Evolutionary conservation across 2,329 filamentous ascomycete genomes (phyloP), one percentile per base, ranked within the genome.

Genomic region (Bertia moriformis): DNA sequence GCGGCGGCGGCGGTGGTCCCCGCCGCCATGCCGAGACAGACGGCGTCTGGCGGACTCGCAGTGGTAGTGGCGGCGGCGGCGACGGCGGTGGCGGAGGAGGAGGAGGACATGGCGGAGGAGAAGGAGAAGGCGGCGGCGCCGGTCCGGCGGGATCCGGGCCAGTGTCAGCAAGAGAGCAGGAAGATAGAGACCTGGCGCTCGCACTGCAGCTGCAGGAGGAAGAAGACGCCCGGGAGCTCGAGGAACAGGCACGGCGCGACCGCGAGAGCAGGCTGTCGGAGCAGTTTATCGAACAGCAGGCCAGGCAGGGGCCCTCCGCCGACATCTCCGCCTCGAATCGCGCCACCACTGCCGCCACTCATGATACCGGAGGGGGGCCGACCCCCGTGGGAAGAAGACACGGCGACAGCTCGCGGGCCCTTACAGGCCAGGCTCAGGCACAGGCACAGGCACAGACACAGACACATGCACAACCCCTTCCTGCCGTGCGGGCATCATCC

Each of bases 191-290:
- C 43, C 61, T 95, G 19, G 91, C 91, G 0, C 68, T 96, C 3
- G 88, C 89, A 0, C 66, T 98, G 4, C 91, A 96, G 52, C 70
- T 95, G 1, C 89, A 96, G 54, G 91, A 96, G 51, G 87, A 94
- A 54, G 89, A 96, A 56, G 86, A 95, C 45, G 78, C 86, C 49
- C 71, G 77, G 13, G 75, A 87, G 45, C 71, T 73, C n/a, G 48
- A 52, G 4, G 69, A 74, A 38, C 69, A 76, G 38, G 73, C 71
- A 7, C 71, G 78, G 1, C 68, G 78, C 4, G 65, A 67, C 10
- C 66, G 74, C n/a, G 78, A 87, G 54, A 76, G 74, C 40, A 63
- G 74, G 41, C 63, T 84, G 1, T 83, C 78, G 0, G 77, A 82
- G 50, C 74, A 78, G 44, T 83, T 70, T 46, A 82, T 87, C 41